phyloP scores from a whole-genome alignment of 441 rosid species.

The Croton setiger region DNA sequence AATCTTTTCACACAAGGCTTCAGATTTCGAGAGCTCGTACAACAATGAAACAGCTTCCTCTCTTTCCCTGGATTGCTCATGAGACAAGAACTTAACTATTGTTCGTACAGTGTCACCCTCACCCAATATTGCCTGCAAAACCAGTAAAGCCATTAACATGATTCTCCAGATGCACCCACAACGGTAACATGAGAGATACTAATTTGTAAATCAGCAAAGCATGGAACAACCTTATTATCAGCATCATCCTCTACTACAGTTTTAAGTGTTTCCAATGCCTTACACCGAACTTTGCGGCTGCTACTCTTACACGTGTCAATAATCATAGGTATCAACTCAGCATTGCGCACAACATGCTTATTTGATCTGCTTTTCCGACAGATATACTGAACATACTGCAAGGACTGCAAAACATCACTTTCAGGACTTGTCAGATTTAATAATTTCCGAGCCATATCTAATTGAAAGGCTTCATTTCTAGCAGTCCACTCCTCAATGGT shows the following conservation, averaged over 20 bases:
- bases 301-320: constrained; percentile 71
- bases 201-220: constrained; percentile 21
- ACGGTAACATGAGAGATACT: constrained; percentile 12
- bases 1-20: constrained; percentile 88
- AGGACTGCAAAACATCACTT: constrained; percentile 59
- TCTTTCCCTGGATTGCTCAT: constrained; percentile 84
- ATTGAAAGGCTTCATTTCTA: constrained; percentile 84
- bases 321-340: constrained; percentile 72
- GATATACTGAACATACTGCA: constrained; percentile 54
- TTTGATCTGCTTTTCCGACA: constrained; percentile 61
- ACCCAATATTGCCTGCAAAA: constrained; percentile 69
- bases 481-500: constrained; percentile 96
- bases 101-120: constrained; percentile 96
- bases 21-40: constrained; percentile 89
- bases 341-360: constrained; percentile 61
- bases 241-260: constrained; percentile 78
- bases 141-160: constrained; percentile 17
- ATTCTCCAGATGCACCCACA: constrained; percentile 12
- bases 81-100: constrained; percentile 79
- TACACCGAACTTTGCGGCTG: constrained; percentile 70
- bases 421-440: constrained; percentile 61
- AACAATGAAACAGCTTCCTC: constrained; percentile 90
- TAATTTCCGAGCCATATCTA: constrained; percentile 75
- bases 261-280: constrained; percentile 74
- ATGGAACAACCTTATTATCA: constrained; percentile 73